Conservation (phyloP, 208 protist species). For the Wallacemonas sp. region DNA sequence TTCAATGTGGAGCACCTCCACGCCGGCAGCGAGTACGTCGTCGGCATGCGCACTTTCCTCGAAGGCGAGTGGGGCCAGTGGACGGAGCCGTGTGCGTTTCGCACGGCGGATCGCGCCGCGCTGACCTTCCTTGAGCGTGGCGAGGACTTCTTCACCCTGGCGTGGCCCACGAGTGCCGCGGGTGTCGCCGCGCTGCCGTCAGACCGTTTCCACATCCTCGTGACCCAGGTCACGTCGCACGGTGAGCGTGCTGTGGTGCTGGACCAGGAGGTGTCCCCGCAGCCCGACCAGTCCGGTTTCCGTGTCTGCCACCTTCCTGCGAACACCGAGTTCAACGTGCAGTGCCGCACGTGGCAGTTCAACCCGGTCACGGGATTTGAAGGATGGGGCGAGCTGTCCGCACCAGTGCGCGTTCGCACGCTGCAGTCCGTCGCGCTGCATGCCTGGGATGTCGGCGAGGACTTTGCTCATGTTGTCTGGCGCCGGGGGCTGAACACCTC, state of each 20-base stretch:
- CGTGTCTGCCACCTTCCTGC: conserved; percentile 63
- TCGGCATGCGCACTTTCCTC: conserved; percentile 70
- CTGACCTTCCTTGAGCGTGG: conserved; percentile 77
- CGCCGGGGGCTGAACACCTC: conserved; percentile 36
- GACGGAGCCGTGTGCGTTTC: conserved; percentile 68
- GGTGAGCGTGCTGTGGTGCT: conserved; percentile 40
- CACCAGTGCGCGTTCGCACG: conserved; percentile 62
- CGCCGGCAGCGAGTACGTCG: conserved; percentile 60
- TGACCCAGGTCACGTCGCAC: conserved; percentile 27
- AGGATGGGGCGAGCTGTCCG: conserved; percentile 81
- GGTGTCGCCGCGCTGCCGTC: neutral
- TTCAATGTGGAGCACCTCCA: conserved; percentile 69
- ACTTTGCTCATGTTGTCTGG: conserved; percentile 87
- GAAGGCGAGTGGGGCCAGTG: conserved; percentile 84
- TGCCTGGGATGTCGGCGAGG: conserved; percentile 85
- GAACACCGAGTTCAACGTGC: conserved; percentile 76
- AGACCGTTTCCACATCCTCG: conserved; percentile 33
- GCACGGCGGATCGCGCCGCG: conserved; percentile 33
- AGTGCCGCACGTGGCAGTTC: conserved; percentile 69
- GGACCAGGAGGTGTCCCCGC: conserved; percentile 45
- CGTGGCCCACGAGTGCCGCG: conserved; percentile 34
- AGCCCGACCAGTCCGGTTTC: conserved; percentile 52
- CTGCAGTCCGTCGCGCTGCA: conserved; percentile 71
- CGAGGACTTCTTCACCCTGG: conserved; percentile 86
- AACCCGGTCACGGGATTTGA: conserved; percentile 71